Evolutionary conservation across 2,329 filamentous ascomycete species (phyloP).

Genomic region (Sphaceloma murrayae): DNA sequence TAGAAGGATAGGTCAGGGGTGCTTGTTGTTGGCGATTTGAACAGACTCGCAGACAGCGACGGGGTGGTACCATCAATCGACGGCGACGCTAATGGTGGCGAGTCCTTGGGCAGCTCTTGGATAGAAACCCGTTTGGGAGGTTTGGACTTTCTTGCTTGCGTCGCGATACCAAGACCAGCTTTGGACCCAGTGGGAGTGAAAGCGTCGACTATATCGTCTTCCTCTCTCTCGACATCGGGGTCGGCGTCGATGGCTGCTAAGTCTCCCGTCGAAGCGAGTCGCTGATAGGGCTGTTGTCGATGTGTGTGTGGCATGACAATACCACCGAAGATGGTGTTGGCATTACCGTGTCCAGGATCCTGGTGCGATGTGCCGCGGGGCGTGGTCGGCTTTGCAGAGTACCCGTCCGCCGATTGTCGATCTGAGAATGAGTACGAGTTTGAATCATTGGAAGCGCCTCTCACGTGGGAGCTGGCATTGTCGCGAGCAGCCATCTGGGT

Average conservation of each 20-base stretch:
- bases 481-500: background rate
- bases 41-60: background rate
- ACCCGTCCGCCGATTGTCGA: background rate
- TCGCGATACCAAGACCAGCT: slow-evolving; percentile 1
- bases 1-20: slow-evolving; percentile 3
- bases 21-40: slow-evolving; percentile 4
- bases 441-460: background rate
- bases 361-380: background rate
- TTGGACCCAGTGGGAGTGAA: background rate
- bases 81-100: background rate
- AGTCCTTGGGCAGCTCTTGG: background rate
- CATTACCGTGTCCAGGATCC: background rate
- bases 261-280: background rate
- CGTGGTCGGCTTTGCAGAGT: background rate
- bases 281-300: slow-evolving; percentile 4
- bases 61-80: background rate
- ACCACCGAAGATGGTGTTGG: background rate
- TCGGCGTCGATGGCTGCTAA: background rate
- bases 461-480: background rate
- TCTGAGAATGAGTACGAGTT: background rate
- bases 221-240: background rate
- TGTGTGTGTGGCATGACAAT: background rate
- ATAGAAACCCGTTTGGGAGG: slow-evolving; percentile 1
- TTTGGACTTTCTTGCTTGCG: slow-evolving; percentile 3
- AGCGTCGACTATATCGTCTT: slow-evolving; percentile 2